phyloP scores from a whole-genome alignment of 768 basidiomycete genomes.

The Daedaleopsis sinensis region DNA sequence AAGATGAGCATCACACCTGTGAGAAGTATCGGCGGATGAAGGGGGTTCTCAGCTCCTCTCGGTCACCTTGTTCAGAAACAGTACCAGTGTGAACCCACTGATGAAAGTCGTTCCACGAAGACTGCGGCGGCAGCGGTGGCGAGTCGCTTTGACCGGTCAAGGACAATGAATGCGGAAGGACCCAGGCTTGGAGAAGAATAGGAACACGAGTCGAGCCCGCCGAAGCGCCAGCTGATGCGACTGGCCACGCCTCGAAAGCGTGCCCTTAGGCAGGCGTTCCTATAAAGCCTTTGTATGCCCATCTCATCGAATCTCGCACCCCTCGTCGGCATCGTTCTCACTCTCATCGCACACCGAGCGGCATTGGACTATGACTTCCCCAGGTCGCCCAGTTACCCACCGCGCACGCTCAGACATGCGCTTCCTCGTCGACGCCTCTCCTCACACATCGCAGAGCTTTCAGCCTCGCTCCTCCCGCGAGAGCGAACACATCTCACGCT shows the following conservation, averaged over 20 bases:
- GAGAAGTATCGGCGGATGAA: no score
- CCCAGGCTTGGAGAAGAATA: slow-evolving; percentile 1
- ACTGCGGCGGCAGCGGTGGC: no score
- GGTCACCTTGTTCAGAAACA: no score
- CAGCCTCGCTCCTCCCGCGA: slow-evolving; percentile 8
- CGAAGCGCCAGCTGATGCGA: slow-evolving; percentile 19
- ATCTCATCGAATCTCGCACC: slow-evolving; percentile 13
- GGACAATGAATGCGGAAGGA: not conserved
- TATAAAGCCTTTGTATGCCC: slow-evolving; percentile 12
- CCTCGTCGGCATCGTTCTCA: slow-evolving; percentile 1
- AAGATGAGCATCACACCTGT: no score
- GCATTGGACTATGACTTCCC: slow-evolving; percentile 5
- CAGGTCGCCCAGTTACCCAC: slow-evolving; percentile 12
- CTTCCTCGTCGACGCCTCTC: slow-evolving; percentile 15
- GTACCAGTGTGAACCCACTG: no score
- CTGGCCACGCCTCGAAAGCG: slow-evolving; percentile 13
- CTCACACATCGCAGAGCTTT: slow-evolving; percentile 1
- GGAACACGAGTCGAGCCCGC: slow-evolving; percentile 2
- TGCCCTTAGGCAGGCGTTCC: slow-evolving; percentile 17
- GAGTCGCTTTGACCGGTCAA: not conserved
- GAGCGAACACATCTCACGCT: slow-evolving; percentile 13
- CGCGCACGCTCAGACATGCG: slow-evolving; percentile 14
- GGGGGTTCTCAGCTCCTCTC: no score
- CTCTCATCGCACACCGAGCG: not conserved
- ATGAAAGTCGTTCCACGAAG: no score